Base-by-base conservation (phyloP, 495 filamentous ascomycete genomes). In the Barbatosphaeria neglecta region DNA sequence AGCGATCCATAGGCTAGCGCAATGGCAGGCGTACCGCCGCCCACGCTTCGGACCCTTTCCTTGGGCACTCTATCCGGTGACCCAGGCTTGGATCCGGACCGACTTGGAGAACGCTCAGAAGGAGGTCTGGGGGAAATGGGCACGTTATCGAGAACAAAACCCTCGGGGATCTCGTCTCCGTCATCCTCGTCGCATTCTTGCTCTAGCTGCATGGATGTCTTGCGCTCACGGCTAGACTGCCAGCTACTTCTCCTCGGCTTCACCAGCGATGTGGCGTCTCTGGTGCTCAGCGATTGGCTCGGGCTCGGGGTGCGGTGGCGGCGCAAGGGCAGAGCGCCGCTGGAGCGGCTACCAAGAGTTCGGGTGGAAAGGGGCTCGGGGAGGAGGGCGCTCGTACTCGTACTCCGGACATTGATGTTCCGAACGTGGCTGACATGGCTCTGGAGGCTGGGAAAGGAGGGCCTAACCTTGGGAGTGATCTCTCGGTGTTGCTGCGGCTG, bases 151-250 rank as follows among this genome's bases (percentile, higher is more conserved):
- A 98, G 70, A 54, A 90, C 81, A 15, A 87, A 82, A 54, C 93
- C 92, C 45, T 93, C 87, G 5, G 92, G 92, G 19, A 98, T 77
- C 44, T 97, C 89, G 48, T 77, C 75, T n/a, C 69, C 74, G 37
- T 95, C 90, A 48, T 95, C 92, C 10, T 80, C 81, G 47, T 94
- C 86, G 50, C 83, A 95, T 59, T 97, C 90, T 35, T 81, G 77
- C 59, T 96, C 93, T 27, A 90, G 58, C 45, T 95, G 84, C 47
- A 85, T 74, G 4, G 79, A 64, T 4, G 85, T 77, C 64, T 96
- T 97, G 44, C 84, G 72, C 38, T 78, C 75, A 19, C 61, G 54
- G 40, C 49, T 62, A 2, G 80, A 75, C 58, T 95, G 85, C 87
- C 87, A 95, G 44, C 80, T 83, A 23, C 71, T 68, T 52, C 77